Evolutionary conservation across 176 grass and related monocot genomes (phyloP).

Genomic region (Musa acuminata): DNA sequence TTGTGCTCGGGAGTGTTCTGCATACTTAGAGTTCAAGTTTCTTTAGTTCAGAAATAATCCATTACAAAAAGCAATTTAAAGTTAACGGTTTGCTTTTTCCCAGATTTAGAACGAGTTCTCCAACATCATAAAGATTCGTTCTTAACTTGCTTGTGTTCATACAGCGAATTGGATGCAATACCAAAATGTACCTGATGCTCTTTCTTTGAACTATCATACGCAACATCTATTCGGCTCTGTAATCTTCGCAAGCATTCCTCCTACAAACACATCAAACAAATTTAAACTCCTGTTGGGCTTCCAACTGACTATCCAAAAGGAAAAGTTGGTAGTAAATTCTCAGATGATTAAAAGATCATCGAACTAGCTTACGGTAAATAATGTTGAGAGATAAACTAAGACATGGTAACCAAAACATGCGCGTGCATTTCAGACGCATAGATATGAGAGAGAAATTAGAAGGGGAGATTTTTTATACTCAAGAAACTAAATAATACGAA

Average conservation of each 20-base stretch:
- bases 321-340: background rate
- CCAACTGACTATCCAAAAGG: background rate
- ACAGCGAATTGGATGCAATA: background rate
- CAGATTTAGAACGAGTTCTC: background rate
- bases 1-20: background rate
- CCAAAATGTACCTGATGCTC: constrained; percentile 63
- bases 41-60: background rate
- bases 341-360: background rate
- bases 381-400: no score
- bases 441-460: no score
- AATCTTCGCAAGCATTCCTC: constrained; percentile 82
- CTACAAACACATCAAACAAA: constrained; percentile 19
- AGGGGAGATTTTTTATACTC: no score
- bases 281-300: background rate
- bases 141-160: background rate
- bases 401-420: no score
- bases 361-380: background rate
- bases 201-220: constrained; percentile 61
- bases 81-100: no score
- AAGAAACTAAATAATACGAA: no score
- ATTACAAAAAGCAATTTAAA: background rate
- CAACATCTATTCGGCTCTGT: constrained; percentile 77
- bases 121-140: background rate
- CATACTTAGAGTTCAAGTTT: background rate
- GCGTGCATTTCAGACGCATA: no score